Evolutionary conservation across 75 land plant genomes (phyloP), one percentile per base, ranked within the genome.

Genomic region (Chamaecyparis obtusa): DNA sequence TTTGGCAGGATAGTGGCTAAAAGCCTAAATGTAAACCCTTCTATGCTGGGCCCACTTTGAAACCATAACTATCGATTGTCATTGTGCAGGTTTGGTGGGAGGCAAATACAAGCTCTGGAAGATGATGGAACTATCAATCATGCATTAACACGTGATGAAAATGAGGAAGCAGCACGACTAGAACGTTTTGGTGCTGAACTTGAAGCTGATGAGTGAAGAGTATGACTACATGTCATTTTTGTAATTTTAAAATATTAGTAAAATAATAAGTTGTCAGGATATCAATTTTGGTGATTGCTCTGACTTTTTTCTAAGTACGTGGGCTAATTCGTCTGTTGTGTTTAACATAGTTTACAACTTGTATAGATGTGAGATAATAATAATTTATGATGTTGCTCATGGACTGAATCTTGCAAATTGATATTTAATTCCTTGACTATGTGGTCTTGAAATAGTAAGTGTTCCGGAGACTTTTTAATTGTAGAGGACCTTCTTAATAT

Each of bases 181-280:
- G 99, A 95, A 89, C 90, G 90, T 44, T 98, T 94, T 90, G 94
- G 95, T 71, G 93, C 94, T 48, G 99, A 96, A 86, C 93, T 98
- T 80, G 99, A 98, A 87, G 94, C 94, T 56, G 95, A 91, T 94
- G 49, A 93, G 15, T 72, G 76, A 33, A 72, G 76, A 32, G 13
- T 35, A 32, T 72, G 36, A 33, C 11, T 32, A 3, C 36, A 33
- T 32, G 76, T 72, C 36, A 72, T 72, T 72, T 72, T 72, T 72
- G 76, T 72, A 72, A 67, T 21, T 67, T 67, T 67, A 21, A 67
- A 30, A 33, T 6, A 72, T 72, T 32, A 72, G 36, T 11, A 72
- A 72, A 72, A 33, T 32, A 72, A 72, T 10, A 33, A 72, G 76
- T 72, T 72, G 32, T 33, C 36, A 33, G 76, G 76, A 10, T 33